Evolutionary conservation across 345 rosid species (phyloP), one percentile per base, ranked within the genome.

Genomic region (Angophora floribunda): DNA sequence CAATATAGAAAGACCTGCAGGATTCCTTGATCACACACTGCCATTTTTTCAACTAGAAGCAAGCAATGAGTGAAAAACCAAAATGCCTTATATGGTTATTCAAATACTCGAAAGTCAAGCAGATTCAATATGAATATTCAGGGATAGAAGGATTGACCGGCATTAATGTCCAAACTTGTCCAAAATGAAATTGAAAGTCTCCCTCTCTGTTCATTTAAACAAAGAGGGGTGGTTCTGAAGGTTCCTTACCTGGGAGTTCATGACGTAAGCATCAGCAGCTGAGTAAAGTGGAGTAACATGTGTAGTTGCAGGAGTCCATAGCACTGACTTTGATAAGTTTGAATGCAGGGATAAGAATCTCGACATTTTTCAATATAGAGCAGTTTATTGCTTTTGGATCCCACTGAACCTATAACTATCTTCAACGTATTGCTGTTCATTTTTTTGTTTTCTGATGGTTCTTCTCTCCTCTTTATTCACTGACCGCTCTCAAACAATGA

Each of bases 341-440:
- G 91, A 87, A 88, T 95, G 94, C 91, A 86, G 91, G 84, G 96
- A 94, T 86, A 95, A n/a, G 90, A 92, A 92, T 70, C 93, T 90
- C 85, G 94, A 87, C 87, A 96, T 94, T 89, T 93, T 88, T 97
- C 90, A 52, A 96, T 93, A 63, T 96, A 97, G 86, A 93, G 93
- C 82, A 93, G 93, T 90, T 96, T 97, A 91, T 96, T 97, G 95
- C 99, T 97, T 92, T 97, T 97, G 30, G 97, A 97, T 88, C 98
- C 99, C 91, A 96, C 98, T 75, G 99, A 96, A 88, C 98, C 99
- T 84, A 96, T 94, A 75, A 97, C 97, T 91, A 97, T 86, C 91
- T 96, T 97, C 85, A 96, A 95, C 67, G 86, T 89, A 95, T 88
- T 90, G 90, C 89, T 79, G 90, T 47, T 32, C 67, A 88, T 87